Base-by-base conservation (phyloP, 2,329 filamentous ascomycete species). In the Fonsecaea monophora region DNA sequence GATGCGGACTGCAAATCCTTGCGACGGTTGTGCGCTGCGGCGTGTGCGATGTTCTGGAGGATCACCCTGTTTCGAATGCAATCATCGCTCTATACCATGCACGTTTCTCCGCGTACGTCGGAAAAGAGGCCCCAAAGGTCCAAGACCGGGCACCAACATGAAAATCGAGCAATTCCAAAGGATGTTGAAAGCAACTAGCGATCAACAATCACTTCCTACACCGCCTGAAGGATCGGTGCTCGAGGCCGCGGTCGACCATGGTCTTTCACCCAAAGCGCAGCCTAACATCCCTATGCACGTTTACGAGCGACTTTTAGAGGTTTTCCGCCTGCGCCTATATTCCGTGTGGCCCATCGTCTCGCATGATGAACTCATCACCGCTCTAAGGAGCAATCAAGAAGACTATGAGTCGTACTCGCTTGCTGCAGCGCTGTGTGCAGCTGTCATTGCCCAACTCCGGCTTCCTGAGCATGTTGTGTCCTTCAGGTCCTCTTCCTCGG, bases 401-500 rank as follows among this genome's bases (percentile, higher is more conserved):
- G 59, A 61, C 59, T 42, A 61, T 34, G 59, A 61, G 50, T 53
- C 59, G 8, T 63, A 50, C 32, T 63, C 53, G 2, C 50, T 63
- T 13, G 53, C 54, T 32, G 54, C 61, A 8, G 53, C 61, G 8
- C 61, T 63, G n/a, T 63, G 38, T 32, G 50, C 61, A 3, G 61
- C 61, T 15, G 61, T 63, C 38, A 63, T 63, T 58, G 53, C 61
- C n/a, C 61, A 63, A 32, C 38, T 63, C 30, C 53, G 54, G 8
- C 45, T 63, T 15, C 42, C 53, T 7, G 53, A 58, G 40, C 50
- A 56, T 48, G 25, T 53, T 32, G 53, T 12, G 12, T 32, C 61
- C 8, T 25, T 40, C 30, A 54, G 48, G 32, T 50, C 8, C 34
- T 63, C 54, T 30, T 48, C 54, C 10, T 63, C 42, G 37, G 40